Evolutionary conservation across 2,329 filamentous ascomycete species (phyloP).

Genomic region (Aphanoascus verrucosus): DNA sequence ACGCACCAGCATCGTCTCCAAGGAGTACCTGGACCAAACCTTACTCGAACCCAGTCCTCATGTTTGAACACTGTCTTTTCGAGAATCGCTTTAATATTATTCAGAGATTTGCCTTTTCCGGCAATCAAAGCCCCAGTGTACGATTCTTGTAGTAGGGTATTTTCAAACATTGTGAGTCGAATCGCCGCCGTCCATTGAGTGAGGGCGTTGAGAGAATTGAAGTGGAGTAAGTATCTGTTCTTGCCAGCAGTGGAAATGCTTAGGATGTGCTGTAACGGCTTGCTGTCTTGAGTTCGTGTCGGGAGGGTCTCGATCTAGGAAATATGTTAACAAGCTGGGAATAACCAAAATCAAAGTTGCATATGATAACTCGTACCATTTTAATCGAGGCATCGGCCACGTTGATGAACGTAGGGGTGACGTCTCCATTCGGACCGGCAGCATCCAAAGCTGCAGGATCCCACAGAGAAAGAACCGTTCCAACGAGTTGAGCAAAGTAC

Average conservation of each 20-base stretch:
- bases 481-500: conserved; percentile 92
- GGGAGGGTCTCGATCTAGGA: conserved; percentile 74
- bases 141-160: conserved; percentile 84
- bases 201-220: conserved; percentile 86
- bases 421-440: conserved; percentile 72
- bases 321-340: conserved; percentile 6
- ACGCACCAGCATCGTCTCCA: conserved; percentile 98
- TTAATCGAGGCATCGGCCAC: conserved; percentile 94
- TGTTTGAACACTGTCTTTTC: conserved; percentile 64
- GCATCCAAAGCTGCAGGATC: conserved; percentile 85
- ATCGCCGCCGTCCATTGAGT: conserved; percentile 95
- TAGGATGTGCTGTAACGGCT: conserved; percentile 84
- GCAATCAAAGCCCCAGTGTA: conserved; percentile 94
- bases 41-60: conserved; percentile 88
- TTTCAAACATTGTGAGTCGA: conserved; percentile 85
- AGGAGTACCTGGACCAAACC: conserved; percentile 89
- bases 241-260: conserved; percentile 91
- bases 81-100: conserved; percentile 84
- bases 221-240: conserved; percentile 91
- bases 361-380: conserved; percentile 55
- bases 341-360: background rate
- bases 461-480: conserved; percentile 90
- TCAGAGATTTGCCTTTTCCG: conserved; percentile 78
- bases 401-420: conserved; percentile 88
- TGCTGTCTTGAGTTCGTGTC: conserved; percentile 65